phyloP scores from a whole-genome alignment of 768 basidiomycete species.

The Coprinopsis sp. region DNA sequence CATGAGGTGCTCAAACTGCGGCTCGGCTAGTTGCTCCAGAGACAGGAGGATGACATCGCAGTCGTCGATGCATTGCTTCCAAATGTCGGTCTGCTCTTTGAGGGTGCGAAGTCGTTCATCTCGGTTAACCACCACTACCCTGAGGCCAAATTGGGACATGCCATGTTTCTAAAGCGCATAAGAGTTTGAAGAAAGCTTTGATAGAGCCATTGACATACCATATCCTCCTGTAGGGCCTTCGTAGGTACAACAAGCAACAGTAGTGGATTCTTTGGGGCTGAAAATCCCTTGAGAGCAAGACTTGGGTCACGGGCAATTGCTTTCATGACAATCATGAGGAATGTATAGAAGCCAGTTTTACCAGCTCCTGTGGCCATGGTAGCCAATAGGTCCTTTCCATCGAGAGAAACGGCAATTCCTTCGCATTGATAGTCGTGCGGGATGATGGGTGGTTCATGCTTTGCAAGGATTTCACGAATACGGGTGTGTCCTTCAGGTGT shows the following conservation, averaged over 20 bases:
- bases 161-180: neutral
- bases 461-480: neutral
- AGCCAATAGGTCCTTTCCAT: neutral
- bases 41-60: slow-evolving; percentile 17
- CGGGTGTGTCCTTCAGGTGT: neutral
- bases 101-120: slow-evolving; percentile 8
- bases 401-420: slow-evolving; percentile 9
- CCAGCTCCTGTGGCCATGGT: slow-evolving; percentile 8
- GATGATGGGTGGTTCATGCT: slow-evolving; percentile 7
- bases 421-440: slow-evolving; percentile 19
- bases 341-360: slow-evolving; percentile 4
- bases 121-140: slow-evolving; percentile 18
- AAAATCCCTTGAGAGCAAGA: neutral
- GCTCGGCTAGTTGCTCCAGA: slow-evolving; percentile 20
- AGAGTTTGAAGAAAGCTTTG: neutral
- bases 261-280: slow-evolving; percentile 12
- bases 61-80: slow-evolving; percentile 12
- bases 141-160: slow-evolving; percentile 13
- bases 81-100: slow-evolving; percentile 12
- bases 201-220: slow-evolving; percentile 13
- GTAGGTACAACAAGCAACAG: slow-evolving; percentile 21
- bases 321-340: neutral
- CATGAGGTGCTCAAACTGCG: slow-evolving; percentile 16
- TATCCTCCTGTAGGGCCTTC: slow-evolving; percentile 19
- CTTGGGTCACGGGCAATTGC: slow-evolving; percentile 10